Base-by-base conservation (phyloP, 2,329 filamentous ascomycete species). In the Fusarium austroafricanum region DNA sequence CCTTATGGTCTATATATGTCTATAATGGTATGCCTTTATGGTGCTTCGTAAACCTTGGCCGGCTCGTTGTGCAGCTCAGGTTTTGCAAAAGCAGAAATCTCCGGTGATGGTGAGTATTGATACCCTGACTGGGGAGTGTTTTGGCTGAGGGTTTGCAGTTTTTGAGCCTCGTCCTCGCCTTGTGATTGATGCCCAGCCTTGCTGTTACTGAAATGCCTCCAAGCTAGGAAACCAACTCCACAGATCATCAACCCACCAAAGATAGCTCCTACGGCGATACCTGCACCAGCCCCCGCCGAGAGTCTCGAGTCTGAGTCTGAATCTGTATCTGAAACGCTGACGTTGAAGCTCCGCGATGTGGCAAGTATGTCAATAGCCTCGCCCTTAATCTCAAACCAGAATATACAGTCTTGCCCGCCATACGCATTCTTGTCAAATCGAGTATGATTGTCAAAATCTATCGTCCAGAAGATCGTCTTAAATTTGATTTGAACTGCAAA, bases 221-320 rank as follows among this genome's bases (percentile, higher is more conserved):
- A 61, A n/a, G 43, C 18, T 14, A 61, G 29, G 31, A 44, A 60
- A 7, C 45, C 58, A 6, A 61, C 15, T 14, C 54, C 58, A 0
- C 39, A 33, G 12, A 61, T 21, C 17, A 58, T 31, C 14, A 61
- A 6, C 5, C 18, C 46, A 6, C 58, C 45, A 6, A 17, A 20
- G 3, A 49, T 53, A 20, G 58, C 55, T 12, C 54, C 58, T 10
- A 53, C 21, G 3, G 54, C 46, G n/a, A 61, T 61, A 29, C 58
- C 58, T 15, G 55, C 58, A 6, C 40, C 44, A 15, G 45, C 55
- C 21, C 54, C 46, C 7, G 33, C 38, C 10, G 29, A 31, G 29
- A 31, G 29, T 31, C 29, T 11, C 5, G 29, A 31, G 29, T n/a
- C 17, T 11, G 29, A 31, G 29, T n/a, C 17, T 11, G 29, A 12